Evolutionary conservation across 345 rosid species (phyloP).

Genomic region (Corymbia maculata): DNA sequence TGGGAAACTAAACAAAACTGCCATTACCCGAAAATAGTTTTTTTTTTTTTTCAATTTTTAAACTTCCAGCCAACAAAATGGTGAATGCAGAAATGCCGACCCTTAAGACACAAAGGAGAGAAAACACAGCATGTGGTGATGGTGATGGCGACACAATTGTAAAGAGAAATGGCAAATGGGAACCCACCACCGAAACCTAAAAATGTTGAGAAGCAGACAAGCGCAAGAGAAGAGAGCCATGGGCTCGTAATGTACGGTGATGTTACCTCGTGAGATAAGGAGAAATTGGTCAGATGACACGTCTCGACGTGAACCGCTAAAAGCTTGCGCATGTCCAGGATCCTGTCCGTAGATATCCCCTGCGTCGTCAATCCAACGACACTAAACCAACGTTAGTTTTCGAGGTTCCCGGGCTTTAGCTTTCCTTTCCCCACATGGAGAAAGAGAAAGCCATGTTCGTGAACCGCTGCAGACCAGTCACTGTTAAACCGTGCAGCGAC

Average conservation of each 20-base stretch:
- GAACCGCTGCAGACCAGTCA: not conserved
- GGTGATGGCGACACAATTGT: not conserved
- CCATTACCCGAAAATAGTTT: too few species aligned
- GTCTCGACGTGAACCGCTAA: constrained; percentile 75
- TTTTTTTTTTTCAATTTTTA: not conserved
- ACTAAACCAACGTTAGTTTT: not conserved
- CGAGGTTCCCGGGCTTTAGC: not conserved
- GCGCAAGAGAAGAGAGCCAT: not conserved
- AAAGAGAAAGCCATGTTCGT: not conserved
- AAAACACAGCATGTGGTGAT: not conserved
- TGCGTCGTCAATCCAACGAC: not conserved
- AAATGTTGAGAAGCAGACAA: not conserved
- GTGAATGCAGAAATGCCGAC: not conserved
- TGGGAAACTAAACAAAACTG: not conserved
- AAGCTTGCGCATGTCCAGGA: constrained; percentile 78
- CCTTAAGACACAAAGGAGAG: not conserved
- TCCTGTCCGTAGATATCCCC: constrained; percentile 97
- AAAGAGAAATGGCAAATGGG: not conserved
- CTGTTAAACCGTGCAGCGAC: not conserved
- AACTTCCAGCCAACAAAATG: not conserved
- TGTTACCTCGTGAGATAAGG: constrained; percentile 66
- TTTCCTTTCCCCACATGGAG: not conserved
- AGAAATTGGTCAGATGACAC: constrained; percentile 78
- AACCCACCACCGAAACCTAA: not conserved
- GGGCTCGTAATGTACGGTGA: not conserved